Conservation (phyloP, 2,329 filamentous ascomycete species). For the Lomentospora prolificans region DNA sequence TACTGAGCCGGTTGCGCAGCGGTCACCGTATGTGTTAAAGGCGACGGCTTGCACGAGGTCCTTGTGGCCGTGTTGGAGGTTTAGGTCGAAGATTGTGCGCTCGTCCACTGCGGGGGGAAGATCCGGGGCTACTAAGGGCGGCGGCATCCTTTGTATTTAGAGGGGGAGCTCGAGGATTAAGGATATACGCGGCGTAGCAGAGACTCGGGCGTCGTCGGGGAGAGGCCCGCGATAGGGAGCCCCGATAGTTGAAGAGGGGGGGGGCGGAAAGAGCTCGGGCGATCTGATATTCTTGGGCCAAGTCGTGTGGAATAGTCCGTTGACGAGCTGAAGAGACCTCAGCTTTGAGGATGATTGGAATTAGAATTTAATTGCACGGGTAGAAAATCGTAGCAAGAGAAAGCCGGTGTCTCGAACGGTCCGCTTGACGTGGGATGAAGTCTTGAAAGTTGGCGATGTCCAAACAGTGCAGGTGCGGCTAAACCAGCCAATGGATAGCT, state of each 20-base stretch:
- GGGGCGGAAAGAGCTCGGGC: not conserved
- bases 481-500: not conserved
- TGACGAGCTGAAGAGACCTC: too few species aligned
- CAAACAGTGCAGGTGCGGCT: not conserved
- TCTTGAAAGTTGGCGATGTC: too few species aligned
- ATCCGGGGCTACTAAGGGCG: slow-evolving; percentile 10
- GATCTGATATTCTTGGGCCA: not conserved
- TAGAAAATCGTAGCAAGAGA: too few species aligned
- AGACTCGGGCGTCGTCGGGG: not conserved
- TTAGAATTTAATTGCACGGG: too few species aligned
- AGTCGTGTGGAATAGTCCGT: not conserved
- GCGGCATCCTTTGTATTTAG: slow-evolving; percentile 10
- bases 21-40: slow-evolving; percentile 87
- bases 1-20: slow-evolving; percentile 81
- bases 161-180: too few species aligned
- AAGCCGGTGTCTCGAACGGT: too few species aligned
- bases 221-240: not conserved
- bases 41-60: slow-evolving; percentile 77
- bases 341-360: not conserved
- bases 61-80: slow-evolving; percentile 64
- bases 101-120: slow-evolving; percentile 25
- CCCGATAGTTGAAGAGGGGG: not conserved
- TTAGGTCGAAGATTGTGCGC: slow-evolving; percentile 41
- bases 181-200: not conserved
- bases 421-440: too few species aligned